Percentiles rank a stretch among this genome's conserved stretches.
Evolutionary conservation across 2,329 filamentous ascomycete genomes (phyloP).

Genomic region (Cladosporium sp.): DNA sequence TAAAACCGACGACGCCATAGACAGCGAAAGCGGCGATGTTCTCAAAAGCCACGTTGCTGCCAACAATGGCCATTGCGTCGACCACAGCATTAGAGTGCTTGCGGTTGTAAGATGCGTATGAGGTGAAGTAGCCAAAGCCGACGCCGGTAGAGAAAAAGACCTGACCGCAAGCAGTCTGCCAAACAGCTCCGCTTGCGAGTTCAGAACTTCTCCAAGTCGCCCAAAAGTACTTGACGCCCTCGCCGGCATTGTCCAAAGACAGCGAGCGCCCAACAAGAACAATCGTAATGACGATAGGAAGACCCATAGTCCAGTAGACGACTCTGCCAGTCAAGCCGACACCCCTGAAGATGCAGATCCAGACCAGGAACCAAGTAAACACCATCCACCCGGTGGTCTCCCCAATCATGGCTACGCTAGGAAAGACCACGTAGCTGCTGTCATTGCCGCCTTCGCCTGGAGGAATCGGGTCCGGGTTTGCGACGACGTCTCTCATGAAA

Average conservation of each 20-base stretch:
- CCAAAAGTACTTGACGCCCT: conserved; percentile 49
- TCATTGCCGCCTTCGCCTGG: conserved; percentile 36
- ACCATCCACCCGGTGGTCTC: conserved; percentile 57
- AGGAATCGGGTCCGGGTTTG: conserved; percentile 40
- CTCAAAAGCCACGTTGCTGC: conserved; percentile 55
- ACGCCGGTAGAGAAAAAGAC: conserved; percentile 59
- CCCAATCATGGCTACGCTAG: conserved; percentile 44
- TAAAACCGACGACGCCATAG: conserved; percentile 54
- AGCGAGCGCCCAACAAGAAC: conserved; percentile 52
- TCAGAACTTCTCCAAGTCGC: conserved; percentile 48
- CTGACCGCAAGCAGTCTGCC: conserved; percentile 58
- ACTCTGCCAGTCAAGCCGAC: conserved; percentile 56
- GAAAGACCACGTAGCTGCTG: conserved; percentile 45
- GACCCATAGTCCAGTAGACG: conserved; percentile 59
- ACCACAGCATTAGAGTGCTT: conserved; percentile 56
- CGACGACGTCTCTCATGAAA: conserved; percentile 48
- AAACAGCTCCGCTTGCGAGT: conserved; percentile 49
- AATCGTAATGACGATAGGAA: conserved; percentile 55
- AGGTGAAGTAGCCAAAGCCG: conserved; percentile 57
- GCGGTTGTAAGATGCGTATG: conserved; percentile 55
- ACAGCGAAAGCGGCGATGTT: conserved; percentile 49
- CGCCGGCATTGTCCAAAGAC: conserved; percentile 52
- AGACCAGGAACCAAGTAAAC: conserved; percentile 58
- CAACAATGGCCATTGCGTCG: conserved; percentile 54
- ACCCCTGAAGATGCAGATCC: conserved; percentile 57